Percentiles rank a stretch among this genome's conserved stretches.
phyloP scores from a whole-genome alignment of 345 rosid species.

The Raphanus raphanistrum region DNA sequence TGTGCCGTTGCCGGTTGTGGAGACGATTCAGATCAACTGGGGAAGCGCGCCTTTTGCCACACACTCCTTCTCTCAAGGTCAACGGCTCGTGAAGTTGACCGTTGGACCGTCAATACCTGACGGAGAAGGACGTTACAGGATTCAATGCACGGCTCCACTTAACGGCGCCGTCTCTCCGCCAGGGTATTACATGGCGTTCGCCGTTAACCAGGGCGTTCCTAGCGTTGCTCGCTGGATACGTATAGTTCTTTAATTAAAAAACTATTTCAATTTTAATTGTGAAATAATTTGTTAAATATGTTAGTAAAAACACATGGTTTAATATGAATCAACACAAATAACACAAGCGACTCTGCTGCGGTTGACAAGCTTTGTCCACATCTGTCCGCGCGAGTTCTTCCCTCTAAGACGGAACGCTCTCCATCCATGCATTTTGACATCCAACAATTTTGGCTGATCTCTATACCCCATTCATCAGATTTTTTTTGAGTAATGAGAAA shows the following conservation, averaged over 20 bases:
- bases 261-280: background rate
- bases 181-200: slow-evolving; percentile 87
- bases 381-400: no score
- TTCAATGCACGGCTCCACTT: slow-evolving; percentile 74
- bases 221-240: slow-evolving; percentile 85
- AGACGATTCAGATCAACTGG: slow-evolving; percentile 55
- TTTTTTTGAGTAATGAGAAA: no score
- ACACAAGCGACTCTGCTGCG: no score
- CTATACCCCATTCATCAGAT: no score
- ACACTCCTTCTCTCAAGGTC: slow-evolving; percentile 87
- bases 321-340: background rate
- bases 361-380: no score
- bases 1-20: slow-evolving; percentile 74
- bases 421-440: no score
- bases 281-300: background rate
- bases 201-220: slow-evolving; percentile 88
- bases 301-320: background rate
- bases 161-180: slow-evolving; percentile 80
- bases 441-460: no score
- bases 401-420: no score
- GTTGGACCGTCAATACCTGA: slow-evolving; percentile 58
- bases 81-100: slow-evolving; percentile 67
- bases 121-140: slow-evolving; percentile 48
- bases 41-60: slow-evolving; percentile 80
- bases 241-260: slow-evolving; percentile 42